Evolutionary conservation across 495 filamentous ascomycete genomes (phyloP).

Genomic region (Trichoderma gamsii): DNA sequence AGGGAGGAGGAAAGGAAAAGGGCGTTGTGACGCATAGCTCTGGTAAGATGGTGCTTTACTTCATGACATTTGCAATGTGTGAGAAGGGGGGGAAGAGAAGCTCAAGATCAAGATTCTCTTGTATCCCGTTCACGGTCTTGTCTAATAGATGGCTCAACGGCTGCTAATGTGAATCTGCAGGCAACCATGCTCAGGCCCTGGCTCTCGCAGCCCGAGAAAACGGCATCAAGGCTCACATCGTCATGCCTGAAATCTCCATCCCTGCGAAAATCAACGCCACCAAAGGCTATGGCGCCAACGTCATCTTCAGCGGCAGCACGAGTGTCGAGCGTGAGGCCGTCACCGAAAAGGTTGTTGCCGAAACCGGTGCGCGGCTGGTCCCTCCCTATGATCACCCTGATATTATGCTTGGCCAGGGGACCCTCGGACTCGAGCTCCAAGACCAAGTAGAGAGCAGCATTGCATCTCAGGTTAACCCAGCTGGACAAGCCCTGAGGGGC

Average conservation of each 20-base stretch:
- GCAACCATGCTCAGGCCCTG: conserved; percentile 95
- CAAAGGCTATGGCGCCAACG: conserved; percentile 61
- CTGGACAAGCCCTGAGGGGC: conserved; percentile 7
- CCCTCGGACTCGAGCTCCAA: conserved; percentile 75
- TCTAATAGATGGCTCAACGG: not conserved
- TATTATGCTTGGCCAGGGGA: conserved; percentile 89
- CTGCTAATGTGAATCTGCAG: conserved; percentile 33
- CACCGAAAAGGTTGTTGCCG: conserved; percentile 54
- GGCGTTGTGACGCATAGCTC: conserved; percentile 91
- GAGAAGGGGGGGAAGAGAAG: not conserved
- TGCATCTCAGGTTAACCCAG: conserved; percentile 12
- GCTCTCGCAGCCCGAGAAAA: conserved; percentile 70
- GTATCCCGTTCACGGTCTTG: not conserved
- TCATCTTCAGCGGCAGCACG: conserved; percentile 79
- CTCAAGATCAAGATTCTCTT: not conserved
- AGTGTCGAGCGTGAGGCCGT: conserved; percentile 74
- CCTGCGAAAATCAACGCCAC: conserved; percentile 84
- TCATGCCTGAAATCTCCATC: conserved; percentile 83
- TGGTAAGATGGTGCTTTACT: conserved; percentile 46
- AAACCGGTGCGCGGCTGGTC: conserved; percentile 69
- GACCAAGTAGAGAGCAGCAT: conserved; percentile 57
- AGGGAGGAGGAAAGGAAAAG: conserved; percentile 41
- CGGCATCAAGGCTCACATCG: conserved; percentile 62
- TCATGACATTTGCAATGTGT: not conserved
- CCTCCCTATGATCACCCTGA: conserved; percentile 90